A percentile compares a stretch with the other conserved stretches of the same genome.
Evolutionary conservation across 441 rosid species (phyloP).

Genomic region (Euphorbia celastroides): DNA sequence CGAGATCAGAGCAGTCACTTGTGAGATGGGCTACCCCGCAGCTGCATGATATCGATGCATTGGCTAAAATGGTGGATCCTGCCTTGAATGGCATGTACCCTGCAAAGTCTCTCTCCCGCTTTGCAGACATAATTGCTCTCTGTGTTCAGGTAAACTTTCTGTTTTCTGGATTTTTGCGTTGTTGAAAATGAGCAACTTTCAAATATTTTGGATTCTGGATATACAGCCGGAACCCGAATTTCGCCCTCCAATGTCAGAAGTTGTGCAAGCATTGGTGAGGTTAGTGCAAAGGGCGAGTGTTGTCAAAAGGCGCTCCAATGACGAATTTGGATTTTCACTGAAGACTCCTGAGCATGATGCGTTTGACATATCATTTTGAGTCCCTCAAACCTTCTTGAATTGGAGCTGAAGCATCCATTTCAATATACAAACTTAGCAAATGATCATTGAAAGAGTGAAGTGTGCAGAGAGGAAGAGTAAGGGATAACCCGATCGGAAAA

Average conservation of each 20-base stretch:
- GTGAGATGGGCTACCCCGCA: slow-evolving; percentile 99
- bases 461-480: not conserved
- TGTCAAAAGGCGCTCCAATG: slow-evolving; percentile 73
- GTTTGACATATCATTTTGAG: slow-evolving; percentile 43
- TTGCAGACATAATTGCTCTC: slow-evolving; percentile 88
- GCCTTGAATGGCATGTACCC: slow-evolving; percentile 91
- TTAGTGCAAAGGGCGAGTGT: slow-evolving; percentile 88
- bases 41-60: slow-evolving; percentile 88
- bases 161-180: not conserved
- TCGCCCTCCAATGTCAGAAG: slow-evolving; percentile 98
- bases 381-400: slow-evolving; percentile 1
- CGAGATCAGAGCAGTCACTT: slow-evolving; percentile 83
- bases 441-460: slow-evolving; percentile 10
- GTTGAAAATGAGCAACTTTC: not conserved
- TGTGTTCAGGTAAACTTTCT: slow-evolving; percentile 75
- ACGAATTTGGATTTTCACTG: slow-evolving; percentile 75
- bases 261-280: slow-evolving; percentile 87
- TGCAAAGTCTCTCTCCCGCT: slow-evolving; percentile 93
- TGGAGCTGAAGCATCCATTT: slow-evolving; percentile 16
- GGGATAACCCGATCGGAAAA: not conserved
- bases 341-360: slow-evolving; percentile 85
- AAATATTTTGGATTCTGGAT: not conserved
- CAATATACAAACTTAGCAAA: slow-evolving; percentile 5
- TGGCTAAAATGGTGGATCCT: slow-evolving; percentile 97
- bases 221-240: slow-evolving; percentile 92